These are phyloP conservation scores for Podospora bellae-mahoneyi DNA, from an alignment of 495 filamentous ascomycete species.

Conservation along the genomic window DNA sequence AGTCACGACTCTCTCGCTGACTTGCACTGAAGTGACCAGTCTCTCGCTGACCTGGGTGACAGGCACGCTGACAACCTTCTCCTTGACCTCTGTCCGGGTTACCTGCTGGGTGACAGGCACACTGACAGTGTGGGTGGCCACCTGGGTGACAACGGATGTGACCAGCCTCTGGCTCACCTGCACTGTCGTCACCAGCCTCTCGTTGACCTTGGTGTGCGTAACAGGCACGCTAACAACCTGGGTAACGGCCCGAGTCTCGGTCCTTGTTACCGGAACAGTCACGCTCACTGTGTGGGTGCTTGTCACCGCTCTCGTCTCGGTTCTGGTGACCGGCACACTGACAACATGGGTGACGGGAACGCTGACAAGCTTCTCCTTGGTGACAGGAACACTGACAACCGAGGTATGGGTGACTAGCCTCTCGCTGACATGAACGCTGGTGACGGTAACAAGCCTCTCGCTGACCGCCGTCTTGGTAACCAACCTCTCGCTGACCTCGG, in stretches of 20 bases:
- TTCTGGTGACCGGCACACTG: slow-evolving; percentile 6
- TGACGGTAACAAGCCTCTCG: slow-evolving; percentile 4
- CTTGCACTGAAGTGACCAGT: neutral
- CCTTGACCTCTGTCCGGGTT: slow-evolving; percentile 5
- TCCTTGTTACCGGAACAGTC: slow-evolving; percentile 2
- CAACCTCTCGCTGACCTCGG: slow-evolving; percentile 5
- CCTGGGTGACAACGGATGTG: neutral
- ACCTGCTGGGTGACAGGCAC: neutral
- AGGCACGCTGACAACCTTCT: neutral
- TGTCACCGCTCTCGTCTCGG: slow-evolving; percentile 4
- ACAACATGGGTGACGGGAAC: slow-evolving; percentile 1
- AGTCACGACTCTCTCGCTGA: slow-evolving; percentile 9
- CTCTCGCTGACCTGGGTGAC: slow-evolving; percentile 14
- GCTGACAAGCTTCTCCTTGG: neutral
- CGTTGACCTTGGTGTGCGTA: slow-evolving; percentile 1
- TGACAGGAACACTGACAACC: slow-evolving; percentile 4
- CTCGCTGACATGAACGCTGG: slow-evolving; percentile 8
- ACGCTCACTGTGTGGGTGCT: neutral
- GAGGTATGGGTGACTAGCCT: slow-evolving; percentile 4
- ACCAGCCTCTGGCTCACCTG: neutral
- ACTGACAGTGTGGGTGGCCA: slow-evolving; percentile 4
- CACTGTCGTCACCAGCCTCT: slow-evolving; percentile 1
- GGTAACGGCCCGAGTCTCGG: neutral
- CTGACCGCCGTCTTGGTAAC: slow-evolving; percentile 1
- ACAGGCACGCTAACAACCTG: slow-evolving; percentile 1